Percentiles rank a stretch among this genome's conserved stretches.
phyloP scores from a whole-genome alignment of 2,329 filamentous ascomycete genomes.

The Trichoderma semiorbis region DNA sequence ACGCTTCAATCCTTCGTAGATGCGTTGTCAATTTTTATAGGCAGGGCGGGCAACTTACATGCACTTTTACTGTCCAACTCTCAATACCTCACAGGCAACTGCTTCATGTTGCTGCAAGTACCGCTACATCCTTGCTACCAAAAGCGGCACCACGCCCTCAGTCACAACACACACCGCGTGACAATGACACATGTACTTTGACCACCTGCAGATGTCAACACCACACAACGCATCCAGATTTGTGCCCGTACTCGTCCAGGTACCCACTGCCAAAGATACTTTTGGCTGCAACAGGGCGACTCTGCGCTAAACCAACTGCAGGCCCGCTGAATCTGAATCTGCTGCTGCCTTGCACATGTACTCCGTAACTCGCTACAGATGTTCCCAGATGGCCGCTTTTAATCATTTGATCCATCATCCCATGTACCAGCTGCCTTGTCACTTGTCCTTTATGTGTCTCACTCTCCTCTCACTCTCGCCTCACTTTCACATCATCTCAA shows the following conservation, averaged over 20 bases:
- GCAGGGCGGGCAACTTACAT: not conserved
- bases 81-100: not conserved
- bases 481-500: not conserved
- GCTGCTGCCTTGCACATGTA: not conserved
- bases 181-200: not conserved
- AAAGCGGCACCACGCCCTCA: not conserved
- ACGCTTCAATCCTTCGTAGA: not conserved
- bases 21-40: not conserved
- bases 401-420: not conserved
- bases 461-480: not conserved
- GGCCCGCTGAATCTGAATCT: not conserved
- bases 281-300: not conserved
- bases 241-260: not conserved
- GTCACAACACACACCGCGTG: not conserved
- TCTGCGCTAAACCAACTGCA: conserved; percentile 1
- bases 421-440: not conserved
- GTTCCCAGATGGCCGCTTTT: not conserved
- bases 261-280: not conserved
- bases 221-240: not conserved
- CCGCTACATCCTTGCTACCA: not conserved
- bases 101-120: not conserved
- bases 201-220: not conserved
- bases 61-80: not conserved
- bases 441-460: not conserved
- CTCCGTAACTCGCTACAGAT: not conserved